phyloP scores from a whole-genome alignment of 805 yeast species.

The Saccharomyces jurei region DNA sequence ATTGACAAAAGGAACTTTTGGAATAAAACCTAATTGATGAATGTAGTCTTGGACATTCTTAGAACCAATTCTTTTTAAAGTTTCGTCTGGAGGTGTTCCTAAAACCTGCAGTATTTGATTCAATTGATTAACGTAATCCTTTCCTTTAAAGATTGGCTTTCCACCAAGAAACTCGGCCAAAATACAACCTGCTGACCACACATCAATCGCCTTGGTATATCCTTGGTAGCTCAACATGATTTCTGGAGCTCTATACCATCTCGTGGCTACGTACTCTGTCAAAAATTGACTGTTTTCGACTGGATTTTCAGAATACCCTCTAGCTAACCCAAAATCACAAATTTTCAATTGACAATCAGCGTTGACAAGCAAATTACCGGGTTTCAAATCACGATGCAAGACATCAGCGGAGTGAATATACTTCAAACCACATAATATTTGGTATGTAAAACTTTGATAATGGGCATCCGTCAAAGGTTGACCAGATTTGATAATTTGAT shows the following conservation, averaged over 20 bases:
- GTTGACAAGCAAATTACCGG: slow-evolving; percentile 85
- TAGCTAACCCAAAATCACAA: slow-evolving; percentile 93
- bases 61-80: slow-evolving; percentile 65
- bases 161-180: slow-evolving; percentile 90
- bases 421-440: slow-evolving; percentile 80
- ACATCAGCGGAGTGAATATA: slow-evolving; percentile 90
- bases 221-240: slow-evolving; percentile 91
- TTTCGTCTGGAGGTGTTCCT: slow-evolving; percentile 84
- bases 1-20: slow-evolving; percentile 60
- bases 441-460: slow-evolving; percentile 87
- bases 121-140: slow-evolving; percentile 91
- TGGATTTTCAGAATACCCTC: slow-evolving; percentile 78
- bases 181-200: slow-evolving; percentile 98
- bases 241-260: slow-evolving; percentile 99
- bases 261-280: slow-evolving; percentile 95
- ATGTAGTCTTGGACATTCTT: slow-evolving; percentile 88
- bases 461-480: slow-evolving; percentile 93
- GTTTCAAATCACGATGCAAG: slow-evolving; percentile 88
- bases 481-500: slow-evolving; percentile 88
- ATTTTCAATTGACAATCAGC: slow-evolving; percentile 95
- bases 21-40: slow-evolving; percentile 74
- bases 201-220: slow-evolving; percentile 91
- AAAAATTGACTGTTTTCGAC: slow-evolving; percentile 86
- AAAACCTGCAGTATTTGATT: slow-evolving; percentile 77
- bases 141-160: slow-evolving; percentile 85